Evolutionary conservation across 345 rosid genomes (phyloP), one percentile per base, ranked within the genome.

Genomic region (Rhodomyrtus tomentosa): DNA sequence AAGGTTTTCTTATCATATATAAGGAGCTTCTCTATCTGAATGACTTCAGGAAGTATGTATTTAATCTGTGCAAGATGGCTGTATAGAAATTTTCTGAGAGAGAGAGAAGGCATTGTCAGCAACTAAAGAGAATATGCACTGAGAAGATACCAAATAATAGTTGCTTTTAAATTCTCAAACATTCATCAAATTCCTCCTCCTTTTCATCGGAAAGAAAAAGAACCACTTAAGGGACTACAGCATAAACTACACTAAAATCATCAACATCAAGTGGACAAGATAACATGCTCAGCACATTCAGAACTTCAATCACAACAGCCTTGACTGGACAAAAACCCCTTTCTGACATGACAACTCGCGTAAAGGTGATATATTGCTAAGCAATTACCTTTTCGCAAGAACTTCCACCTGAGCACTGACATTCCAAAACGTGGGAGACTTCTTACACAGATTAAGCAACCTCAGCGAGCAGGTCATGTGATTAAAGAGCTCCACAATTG

Each of bases 11-110:
- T 83, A 84, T 92, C 90, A 79, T 87, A 92, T 52, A 90, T 87
- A 52, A 91, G 88, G 86, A 90, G 86, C 86, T 86, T 89, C 50
- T 93, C 90, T 36, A 85, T 81, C 80, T 84, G 88, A 68, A 91
- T 72, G 59, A 87, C 92, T 85, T 90, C 93, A 27, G 91, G 91
- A 83, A 90, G 91, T 85, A 91, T 6, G 45, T 88, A 91, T 76
- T 90, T 91, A 51, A 90, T 86, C 88, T 87, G 93, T 62, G 90
- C 93, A 55, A 90, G 90, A 86, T 91, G 90, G 83, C 49, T 55
- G 81, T 55, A 83, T 5, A 85, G 86, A 74, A 92, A 84, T 80
- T 87, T 87, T 83, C 91, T 92, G 92, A 83, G 21, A 74, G 80
- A 68, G 72, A 51, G 81, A 80, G 18, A 21, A 49, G 14, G 45